Conservation (phyloP, 805 yeast species). For the Jamesozyma hellenica region DNA sequence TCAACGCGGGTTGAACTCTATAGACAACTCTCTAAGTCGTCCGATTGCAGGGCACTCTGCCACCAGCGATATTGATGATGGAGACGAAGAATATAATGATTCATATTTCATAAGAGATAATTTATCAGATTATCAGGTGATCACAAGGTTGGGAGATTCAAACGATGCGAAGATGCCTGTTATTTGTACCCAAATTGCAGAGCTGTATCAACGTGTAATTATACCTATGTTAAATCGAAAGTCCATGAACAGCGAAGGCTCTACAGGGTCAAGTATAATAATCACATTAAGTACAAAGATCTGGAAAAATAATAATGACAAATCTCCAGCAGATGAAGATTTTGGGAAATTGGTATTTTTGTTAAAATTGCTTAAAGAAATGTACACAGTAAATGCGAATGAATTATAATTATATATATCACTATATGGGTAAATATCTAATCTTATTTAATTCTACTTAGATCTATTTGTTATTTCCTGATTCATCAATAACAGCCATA, state of each 20-base stretch:
- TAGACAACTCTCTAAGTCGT: conserved; percentile 6
- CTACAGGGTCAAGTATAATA: conserved; percentile 19
- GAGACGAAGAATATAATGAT: conserved; percentile 13
- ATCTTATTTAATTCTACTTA: background rate
- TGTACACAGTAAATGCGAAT: no score
- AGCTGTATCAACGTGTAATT: conserved; percentile 25
- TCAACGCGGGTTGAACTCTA: conserved; percentile 17
- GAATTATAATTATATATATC: background rate
- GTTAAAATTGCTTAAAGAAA: conserved; percentile 27
- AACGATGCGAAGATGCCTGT: conserved; percentile 39
- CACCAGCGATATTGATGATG: conserved; percentile 5
- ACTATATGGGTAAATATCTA: no score
- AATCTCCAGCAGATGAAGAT: conserved; percentile 27
- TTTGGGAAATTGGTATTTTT: conserved; percentile 39
- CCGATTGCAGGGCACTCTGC: conserved; percentile 13
- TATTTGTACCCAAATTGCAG: conserved; percentile 36
- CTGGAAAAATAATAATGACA: conserved; percentile 30
- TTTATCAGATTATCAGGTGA: conserved; percentile 35
- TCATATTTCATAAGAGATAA: conserved; percentile 19
- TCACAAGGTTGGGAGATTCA: conserved; percentile 39
- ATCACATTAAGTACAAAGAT: conserved; percentile 39
- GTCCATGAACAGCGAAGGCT: conserved; percentile 4
- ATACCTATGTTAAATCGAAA: conserved; percentile 10
- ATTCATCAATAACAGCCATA: conserved; percentile 71
- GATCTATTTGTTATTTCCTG: background rate